Conservation (phyloP, 306 rosid genomes). For the Astragalus glycyphyllos region DNA sequence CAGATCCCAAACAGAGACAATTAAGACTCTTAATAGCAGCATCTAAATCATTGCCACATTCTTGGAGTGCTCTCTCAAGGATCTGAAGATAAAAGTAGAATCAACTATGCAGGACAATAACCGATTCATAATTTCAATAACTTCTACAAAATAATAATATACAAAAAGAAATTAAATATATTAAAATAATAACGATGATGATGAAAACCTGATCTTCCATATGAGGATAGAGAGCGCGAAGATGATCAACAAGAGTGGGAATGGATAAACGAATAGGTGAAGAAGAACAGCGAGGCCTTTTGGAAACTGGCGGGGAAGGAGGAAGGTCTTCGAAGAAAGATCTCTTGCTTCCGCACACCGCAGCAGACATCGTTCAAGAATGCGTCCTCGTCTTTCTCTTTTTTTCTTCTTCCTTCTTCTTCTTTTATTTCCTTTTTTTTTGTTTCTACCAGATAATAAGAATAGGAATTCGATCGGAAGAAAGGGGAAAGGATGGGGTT, state of each 20-base stretch:
- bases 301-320: slow-evolving; percentile 81
- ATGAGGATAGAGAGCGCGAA: slow-evolving; percentile 71
- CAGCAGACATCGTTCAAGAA: slow-evolving; percentile 90
- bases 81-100: slow-evolving; percentile 54
- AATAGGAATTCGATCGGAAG: neutral
- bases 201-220: slow-evolving; percentile 75
- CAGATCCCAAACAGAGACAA: slow-evolving; percentile 68
- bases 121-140: neutral
- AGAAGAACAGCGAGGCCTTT: slow-evolving; percentile 89
- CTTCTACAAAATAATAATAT: neutral
- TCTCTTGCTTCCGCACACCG: slow-evolving; percentile 98
- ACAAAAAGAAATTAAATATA: neutral
- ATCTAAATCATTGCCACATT: slow-evolving; percentile 83
- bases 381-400: slow-evolving; percentile 26
- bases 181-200: neutral
- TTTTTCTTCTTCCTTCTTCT: neutral
- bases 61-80: slow-evolving; percentile 80
- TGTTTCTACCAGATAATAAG: neutral
- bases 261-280: slow-evolving; percentile 70
- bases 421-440: neutral
- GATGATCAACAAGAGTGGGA: slow-evolving; percentile 69
- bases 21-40: slow-evolving; percentile 77
- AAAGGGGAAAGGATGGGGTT: neutral
- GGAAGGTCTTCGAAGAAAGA: slow-evolving; percentile 97
- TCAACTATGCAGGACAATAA: neutral